phyloP scores from a whole-genome alignment of 176 grass and related monocot species.

The Melocanna baccifera region DNA sequence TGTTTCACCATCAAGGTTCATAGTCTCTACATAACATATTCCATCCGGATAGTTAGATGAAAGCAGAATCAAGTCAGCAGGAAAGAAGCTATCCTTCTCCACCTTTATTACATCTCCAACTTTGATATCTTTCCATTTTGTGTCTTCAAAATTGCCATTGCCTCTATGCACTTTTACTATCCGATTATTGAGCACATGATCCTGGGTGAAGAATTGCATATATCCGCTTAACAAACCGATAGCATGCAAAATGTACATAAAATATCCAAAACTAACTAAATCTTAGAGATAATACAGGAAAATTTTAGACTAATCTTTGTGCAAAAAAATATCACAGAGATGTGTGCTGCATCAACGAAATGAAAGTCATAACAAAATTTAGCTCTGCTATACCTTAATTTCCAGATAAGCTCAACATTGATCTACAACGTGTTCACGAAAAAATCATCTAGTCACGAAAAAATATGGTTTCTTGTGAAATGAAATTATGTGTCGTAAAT shows the following conservation, averaged over 20 bases:
- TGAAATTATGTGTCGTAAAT: neutral
- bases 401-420: neutral
- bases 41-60: slow-evolving; percentile 93
- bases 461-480: neutral
- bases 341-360: neutral
- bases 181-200: slow-evolving; percentile 85
- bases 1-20: slow-evolving; percentile 98
- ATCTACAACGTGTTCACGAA: neutral
- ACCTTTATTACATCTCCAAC: slow-evolving; percentile 97
- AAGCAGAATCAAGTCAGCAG: slow-evolving; percentile 92
- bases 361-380: neutral
- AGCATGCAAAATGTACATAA: neutral
- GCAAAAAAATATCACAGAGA: neutral
- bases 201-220: slow-evolving; percentile 54
- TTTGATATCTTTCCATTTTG: slow-evolving; percentile 74
- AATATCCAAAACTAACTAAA: slow-evolving; percentile 2
- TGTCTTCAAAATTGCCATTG: slow-evolving; percentile 59
- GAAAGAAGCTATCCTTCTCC: slow-evolving; percentile 95
- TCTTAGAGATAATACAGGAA: neutral
- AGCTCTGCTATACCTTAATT: neutral
- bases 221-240: slow-evolving; percentile 30
- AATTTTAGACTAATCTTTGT: neutral
- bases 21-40: slow-evolving; percentile 98
- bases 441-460: neutral
- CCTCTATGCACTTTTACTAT: slow-evolving; percentile 68